Evolutionary conservation across 345 rosid species (phyloP).

Genomic region (Eucalyptus marginata): DNA sequence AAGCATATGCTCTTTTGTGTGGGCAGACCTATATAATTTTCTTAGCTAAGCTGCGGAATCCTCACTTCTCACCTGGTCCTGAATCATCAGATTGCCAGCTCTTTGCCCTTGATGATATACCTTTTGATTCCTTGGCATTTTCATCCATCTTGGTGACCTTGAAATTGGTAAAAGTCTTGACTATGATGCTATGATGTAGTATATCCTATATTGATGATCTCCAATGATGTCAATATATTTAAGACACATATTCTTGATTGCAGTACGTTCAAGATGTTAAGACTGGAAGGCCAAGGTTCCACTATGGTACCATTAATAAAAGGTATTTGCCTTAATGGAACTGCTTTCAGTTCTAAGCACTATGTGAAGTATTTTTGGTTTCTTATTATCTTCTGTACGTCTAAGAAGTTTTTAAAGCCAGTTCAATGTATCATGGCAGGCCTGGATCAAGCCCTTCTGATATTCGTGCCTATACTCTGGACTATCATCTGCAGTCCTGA

Average conservation of each 20-base stretch:
- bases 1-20: not conserved
- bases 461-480: constrained; percentile 68
- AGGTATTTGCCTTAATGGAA: constrained; percentile 23
- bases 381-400: not conserved
- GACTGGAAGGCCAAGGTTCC: constrained; percentile 53
- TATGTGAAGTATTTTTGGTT: not conserved
- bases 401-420: not conserved
- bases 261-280: constrained; percentile 81
- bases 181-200: not conserved
- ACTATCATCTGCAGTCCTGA: constrained; percentile 65
- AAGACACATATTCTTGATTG: constrained; percentile 1
- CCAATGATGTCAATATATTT: not conserved
- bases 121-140: constrained; percentile 86
- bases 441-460: constrained; percentile 92
- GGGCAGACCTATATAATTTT: constrained; percentile 88
- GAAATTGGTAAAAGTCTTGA: constrained; percentile 48
- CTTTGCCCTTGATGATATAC: constrained; percentile 69
- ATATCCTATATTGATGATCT: not conserved
- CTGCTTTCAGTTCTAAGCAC: not conserved
- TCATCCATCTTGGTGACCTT: constrained; percentile 82
- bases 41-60: constrained; percentile 79
- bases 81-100: constrained; percentile 87
- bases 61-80: constrained; percentile 78
- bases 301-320: constrained; percentile 87
- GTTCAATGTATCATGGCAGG: constrained; percentile 24